A percentile compares a stretch with the other conserved stretches of the same genome.
Evolutionary conservation across 176 grass and related monocot genomes (phyloP).

Genomic region (Bromus sterilis): DNA sequence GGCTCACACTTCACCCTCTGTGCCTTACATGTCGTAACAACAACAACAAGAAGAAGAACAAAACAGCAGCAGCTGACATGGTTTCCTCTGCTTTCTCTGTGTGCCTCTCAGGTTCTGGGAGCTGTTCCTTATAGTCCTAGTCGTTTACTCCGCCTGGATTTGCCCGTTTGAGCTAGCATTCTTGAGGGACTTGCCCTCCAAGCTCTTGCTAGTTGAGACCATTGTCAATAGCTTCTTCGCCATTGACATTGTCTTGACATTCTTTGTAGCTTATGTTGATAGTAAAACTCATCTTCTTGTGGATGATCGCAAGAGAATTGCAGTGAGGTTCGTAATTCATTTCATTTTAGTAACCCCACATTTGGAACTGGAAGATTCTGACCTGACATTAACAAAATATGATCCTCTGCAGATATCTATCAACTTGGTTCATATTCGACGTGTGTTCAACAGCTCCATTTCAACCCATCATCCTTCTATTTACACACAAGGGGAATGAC

Average conservation of each 20-base stretch:
- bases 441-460: slow-evolving; percentile 85
- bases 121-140: slow-evolving; percentile 71
- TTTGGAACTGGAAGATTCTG: not conserved
- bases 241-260: slow-evolving; percentile 87
- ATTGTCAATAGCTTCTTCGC: slow-evolving; percentile 78
- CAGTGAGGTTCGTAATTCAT: slow-evolving; percentile 44
- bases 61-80: slow-evolving; percentile 28
- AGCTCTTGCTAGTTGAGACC: slow-evolving; percentile 66
- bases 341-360: slow-evolving; percentile 3
- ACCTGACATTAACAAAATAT: not conserved
- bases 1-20: not conserved
- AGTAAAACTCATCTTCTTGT: slow-evolving; percentile 73
- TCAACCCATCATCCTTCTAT: slow-evolving; percentile 60
- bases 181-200: slow-evolving; percentile 52
- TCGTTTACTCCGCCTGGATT: slow-evolving; percentile 88
- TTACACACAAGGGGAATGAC: slow-evolving; percentile 47
- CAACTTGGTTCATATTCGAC: slow-evolving; percentile 92
- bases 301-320: slow-evolving; percentile 73
- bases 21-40: not conserved
- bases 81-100: slow-evolving; percentile 31
- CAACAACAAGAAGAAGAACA: not conserved
- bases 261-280: slow-evolving; percentile 85
- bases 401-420: slow-evolving; percentile 66
- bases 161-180: slow-evolving; percentile 96
- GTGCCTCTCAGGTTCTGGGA: slow-evolving; percentile 74